Evolutionary conservation across 2,329 filamentous ascomycete species (phyloP), one percentile per base, ranked within the genome.

Genomic region (Talaromyces rugulosus): DNA sequence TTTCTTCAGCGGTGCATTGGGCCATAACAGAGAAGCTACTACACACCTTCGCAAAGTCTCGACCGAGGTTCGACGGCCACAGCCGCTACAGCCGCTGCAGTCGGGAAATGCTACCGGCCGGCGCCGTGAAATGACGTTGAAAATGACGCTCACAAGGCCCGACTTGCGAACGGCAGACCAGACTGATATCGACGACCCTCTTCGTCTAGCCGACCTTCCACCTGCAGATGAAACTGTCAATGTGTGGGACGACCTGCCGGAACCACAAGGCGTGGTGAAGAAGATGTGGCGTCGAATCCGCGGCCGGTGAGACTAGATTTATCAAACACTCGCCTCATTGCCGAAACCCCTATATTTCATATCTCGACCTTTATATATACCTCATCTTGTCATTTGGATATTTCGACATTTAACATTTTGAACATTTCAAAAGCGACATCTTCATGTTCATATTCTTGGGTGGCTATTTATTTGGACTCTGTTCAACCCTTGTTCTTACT

Each of bases 131-230:
- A 97, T 97, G 93, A 98, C 95, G 2, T 78, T 98, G 56, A 90
- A 93, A 56, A 96, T 98, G 92, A 98, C 94, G 0, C 83, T 98
- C 60, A 98, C 95, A 3, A 83, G 93, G 54, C 91, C 92, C 0
- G 94, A 98, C 72, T 82, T 98, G 55, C 87, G 92, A 36, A 72
- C 70, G 16, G 18, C 50, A 5, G 72, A 71, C n/a, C 65, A 68
- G 3, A 23, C 23, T 69, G 78, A 78, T 34, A 63, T 78, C 66
- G 75, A 82, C 66, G 80, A 86, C 64, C 82, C 85, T 2, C 73
- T 87, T 36, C 80, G 82, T n/a, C 72, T 86, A 18, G 82, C 83
- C 44, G 80, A 82, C 51, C 74, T 88, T 23, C 77, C 80, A 2
- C 71, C 72, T 7, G 70, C 78, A 9, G 78, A 79, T 18, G 77